Conservation (phyloP, 768 basidiomycete species). For the Trametes meyenii region DNA sequence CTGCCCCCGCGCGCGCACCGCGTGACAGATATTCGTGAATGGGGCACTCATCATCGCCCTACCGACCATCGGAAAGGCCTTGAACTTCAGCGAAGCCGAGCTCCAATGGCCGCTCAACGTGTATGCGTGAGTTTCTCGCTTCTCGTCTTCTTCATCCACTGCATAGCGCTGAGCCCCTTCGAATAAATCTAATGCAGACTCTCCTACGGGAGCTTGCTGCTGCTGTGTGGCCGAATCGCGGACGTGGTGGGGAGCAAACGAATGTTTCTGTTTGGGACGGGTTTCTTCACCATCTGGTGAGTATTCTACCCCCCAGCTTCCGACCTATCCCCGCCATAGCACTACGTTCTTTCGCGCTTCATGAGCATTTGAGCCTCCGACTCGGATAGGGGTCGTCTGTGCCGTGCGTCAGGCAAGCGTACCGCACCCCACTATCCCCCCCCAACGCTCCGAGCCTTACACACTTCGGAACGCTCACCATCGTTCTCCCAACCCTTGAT, state of each 20-base stretch:
- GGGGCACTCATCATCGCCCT: conserved; percentile 28
- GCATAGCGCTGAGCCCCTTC: neutral
- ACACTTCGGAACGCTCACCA: too few species aligned
- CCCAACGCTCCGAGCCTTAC: too few species aligned
- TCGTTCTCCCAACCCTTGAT: too few species aligned
- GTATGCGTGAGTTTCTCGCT: conserved; percentile 23
- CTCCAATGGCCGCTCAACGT: conserved; percentile 31
- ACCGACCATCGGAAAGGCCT: conserved; percentile 29
- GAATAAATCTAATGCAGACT: conserved; percentile 7
- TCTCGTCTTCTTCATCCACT: neutral
- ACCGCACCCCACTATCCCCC: too few species aligned
- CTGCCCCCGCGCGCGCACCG: neutral
- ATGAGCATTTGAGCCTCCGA: too few species aligned
- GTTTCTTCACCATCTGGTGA: conserved; percentile 38
- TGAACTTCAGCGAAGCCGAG: conserved; percentile 28
- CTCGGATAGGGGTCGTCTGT: too few species aligned
- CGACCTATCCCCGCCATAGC: neutral
- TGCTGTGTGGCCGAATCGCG: conserved; percentile 24
- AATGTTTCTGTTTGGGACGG: conserved; percentile 37
- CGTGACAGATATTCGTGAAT: conserved; percentile 25
- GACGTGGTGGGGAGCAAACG: conserved; percentile 27
- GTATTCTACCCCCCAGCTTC: neutral
- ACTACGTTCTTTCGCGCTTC: neutral
- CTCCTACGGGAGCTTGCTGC: conserved; percentile 28
- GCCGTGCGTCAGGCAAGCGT: too few species aligned